Conservation (phyloP, 2,329 filamentous ascomycete species). For the Didymella exigua region DNA sequence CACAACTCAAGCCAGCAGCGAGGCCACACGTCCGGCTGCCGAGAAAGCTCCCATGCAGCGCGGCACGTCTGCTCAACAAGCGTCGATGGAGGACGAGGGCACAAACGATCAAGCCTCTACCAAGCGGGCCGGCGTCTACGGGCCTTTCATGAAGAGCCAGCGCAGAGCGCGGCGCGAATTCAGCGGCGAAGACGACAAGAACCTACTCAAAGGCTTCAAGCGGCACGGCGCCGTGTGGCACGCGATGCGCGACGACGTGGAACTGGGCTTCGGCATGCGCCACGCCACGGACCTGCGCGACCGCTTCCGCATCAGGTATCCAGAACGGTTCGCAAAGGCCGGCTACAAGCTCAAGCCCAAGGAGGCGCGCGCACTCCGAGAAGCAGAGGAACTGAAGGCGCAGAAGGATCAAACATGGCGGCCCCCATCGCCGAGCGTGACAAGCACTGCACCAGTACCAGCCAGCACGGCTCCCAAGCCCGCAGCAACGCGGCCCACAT, state of each 20-base stretch:
- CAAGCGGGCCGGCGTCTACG: slow-evolving; percentile 55
- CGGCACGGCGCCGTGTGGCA: slow-evolving; percentile 67
- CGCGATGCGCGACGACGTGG: slow-evolving; percentile 61
- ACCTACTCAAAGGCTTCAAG: slow-evolving; percentile 63
- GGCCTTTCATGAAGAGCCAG: slow-evolving; percentile 56
- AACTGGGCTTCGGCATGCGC: slow-evolving; percentile 58
- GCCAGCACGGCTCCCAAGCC: slow-evolving; percentile 17
- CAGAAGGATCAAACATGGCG: neutral
- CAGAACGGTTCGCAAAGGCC: slow-evolving; percentile 60
- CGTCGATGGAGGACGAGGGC: neutral
- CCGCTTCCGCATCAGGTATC: slow-evolving; percentile 65
- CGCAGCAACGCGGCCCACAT: slow-evolving; percentile 18
- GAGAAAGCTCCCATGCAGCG: neutral
- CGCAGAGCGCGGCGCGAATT: slow-evolving; percentile 63
- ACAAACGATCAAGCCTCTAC: slow-evolving; percentile 11
- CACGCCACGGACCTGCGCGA: slow-evolving; percentile 64
- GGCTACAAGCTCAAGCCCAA: slow-evolving; percentile 50
- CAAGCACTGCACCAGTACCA: neutral
- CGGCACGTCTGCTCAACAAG: neutral
- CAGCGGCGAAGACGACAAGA: slow-evolving; percentile 62
- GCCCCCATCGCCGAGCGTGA: neutral
- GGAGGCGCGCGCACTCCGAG: slow-evolving; percentile 26
- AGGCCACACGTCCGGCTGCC: neutral
- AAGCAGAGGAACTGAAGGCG: slow-evolving; percentile 19
- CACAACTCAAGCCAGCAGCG: neutral